Percentiles rank a stretch among this genome's conserved stretches.
Evolutionary conservation across 495 filamentous ascomycete genomes (phyloP).

Genomic region (Sordaria brevicollis): DNA sequence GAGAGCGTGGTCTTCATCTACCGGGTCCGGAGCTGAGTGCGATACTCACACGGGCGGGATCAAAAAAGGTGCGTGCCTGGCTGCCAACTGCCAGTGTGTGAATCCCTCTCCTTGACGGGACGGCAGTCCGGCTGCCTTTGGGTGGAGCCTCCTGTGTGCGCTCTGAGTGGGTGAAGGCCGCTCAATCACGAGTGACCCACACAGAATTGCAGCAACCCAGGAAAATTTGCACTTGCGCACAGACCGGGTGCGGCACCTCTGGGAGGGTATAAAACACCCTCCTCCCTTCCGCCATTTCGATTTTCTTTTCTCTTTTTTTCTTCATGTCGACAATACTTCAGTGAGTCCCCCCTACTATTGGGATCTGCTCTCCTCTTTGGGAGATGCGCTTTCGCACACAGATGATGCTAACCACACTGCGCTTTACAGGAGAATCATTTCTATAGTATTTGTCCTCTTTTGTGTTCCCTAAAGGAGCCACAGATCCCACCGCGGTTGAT

Average conservation of each 20-base stretch:
- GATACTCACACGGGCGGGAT: too few species aligned
- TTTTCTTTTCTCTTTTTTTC: constrained; percentile 29
- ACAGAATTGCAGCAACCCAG: background rate
- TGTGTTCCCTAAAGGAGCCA: constrained; percentile 66
- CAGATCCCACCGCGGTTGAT: constrained; percentile 56
- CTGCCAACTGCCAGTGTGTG: background rate
- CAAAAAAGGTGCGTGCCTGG: background rate
- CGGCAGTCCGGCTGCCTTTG: background rate
- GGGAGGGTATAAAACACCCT: constrained; percentile 21
- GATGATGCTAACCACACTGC: background rate
- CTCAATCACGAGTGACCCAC: background rate
- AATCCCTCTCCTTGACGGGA: background rate
- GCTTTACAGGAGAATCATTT: constrained; percentile 3
- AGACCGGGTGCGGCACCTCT: constrained; percentile 19
- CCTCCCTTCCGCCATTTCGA: constrained; percentile 7
- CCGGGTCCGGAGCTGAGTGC: background rate
- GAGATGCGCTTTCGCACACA: background rate
- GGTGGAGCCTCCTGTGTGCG: background rate
- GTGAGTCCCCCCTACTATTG: constrained; percentile 26
- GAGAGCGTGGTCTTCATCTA: background rate
- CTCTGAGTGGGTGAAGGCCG: background rate
- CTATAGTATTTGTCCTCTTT: constrained; percentile 25
- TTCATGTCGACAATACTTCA: constrained; percentile 57
- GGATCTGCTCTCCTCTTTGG: constrained; percentile 1
- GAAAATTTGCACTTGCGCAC: constrained; percentile 32